Percentiles rank a stretch among this genome's conserved stretches.
phyloP scores from a whole-genome alignment of 768 basidiomycete genomes.

The Boletus coccyginus region DNA sequence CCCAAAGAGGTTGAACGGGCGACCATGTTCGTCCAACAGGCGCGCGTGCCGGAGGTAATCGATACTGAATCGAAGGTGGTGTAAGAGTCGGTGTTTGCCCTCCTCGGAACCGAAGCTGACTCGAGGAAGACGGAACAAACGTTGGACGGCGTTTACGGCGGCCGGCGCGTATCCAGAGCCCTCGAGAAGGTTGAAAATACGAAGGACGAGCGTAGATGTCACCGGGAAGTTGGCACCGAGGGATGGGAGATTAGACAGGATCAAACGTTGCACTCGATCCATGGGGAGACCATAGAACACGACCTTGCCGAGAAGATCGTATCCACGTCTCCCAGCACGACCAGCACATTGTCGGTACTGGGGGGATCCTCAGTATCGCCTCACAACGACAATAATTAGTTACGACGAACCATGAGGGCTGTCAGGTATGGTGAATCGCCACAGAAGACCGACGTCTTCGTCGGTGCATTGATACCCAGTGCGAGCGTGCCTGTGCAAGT shows the following conservation, averaged over 20 bases:
- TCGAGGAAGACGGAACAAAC: constrained; percentile 54
- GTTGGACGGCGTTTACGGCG: constrained; percentile 49
- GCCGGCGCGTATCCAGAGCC: constrained; percentile 52
- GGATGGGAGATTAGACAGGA: constrained; percentile 60
- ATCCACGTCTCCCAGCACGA: constrained; percentile 70
- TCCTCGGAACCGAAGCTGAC: constrained; percentile 55
- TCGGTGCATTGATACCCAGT: constrained; percentile 73
- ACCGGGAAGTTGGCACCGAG: constrained; percentile 65
- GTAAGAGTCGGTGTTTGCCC: constrained; percentile 55
- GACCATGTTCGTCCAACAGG: constrained; percentile 52
- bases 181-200: constrained; percentile 64
- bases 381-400: neutral
- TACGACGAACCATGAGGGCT: constrained; percentile 51
- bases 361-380: neutral
- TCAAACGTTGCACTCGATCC: constrained; percentile 60
- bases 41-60: constrained; percentile 63
- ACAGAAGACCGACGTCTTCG: constrained; percentile 62
- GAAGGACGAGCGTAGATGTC: constrained; percentile 61
- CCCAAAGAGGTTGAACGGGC: constrained; percentile 55
- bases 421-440: constrained; percentile 61
- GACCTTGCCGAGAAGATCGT: constrained; percentile 66
- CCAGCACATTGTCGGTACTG: constrained; percentile 75
- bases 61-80: constrained; percentile 67
- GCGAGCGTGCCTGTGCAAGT: constrained; percentile 56
- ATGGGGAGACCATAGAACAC: constrained; percentile 69